phyloP scores from a whole-genome alignment of 805 yeast genomes.

The Candida andamanensis region DNA sequence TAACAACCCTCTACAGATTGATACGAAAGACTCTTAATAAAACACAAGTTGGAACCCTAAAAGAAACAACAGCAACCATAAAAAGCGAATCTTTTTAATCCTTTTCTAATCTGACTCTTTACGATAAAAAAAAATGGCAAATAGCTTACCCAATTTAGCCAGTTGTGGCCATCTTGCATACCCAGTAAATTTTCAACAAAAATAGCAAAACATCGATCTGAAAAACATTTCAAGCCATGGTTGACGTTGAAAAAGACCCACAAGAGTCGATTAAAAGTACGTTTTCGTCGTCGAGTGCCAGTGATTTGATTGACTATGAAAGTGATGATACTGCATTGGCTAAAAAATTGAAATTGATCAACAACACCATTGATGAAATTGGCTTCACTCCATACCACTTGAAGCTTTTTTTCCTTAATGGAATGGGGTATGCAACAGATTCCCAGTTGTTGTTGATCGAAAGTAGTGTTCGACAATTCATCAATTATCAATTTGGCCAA shows the following conservation, averaged over 20 bases:
- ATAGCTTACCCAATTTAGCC: neutral
- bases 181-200: too few relatives aligned
- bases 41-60: too few relatives aligned
- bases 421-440: slow-evolving; percentile 35
- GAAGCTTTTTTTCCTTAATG: slow-evolving; percentile 29
- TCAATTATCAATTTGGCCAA: slow-evolving; percentile 24
- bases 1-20: too few relatives aligned
- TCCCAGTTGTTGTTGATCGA: slow-evolving; percentile 23
- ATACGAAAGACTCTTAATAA: too few relatives aligned
- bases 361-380: slow-evolving; percentile 54
- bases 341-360: slow-evolving; percentile 41
- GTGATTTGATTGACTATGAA: slow-evolving; percentile 18
- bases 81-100: too few relatives aligned
- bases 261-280: slow-evolving; percentile 8
- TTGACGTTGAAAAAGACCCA: slow-evolving; percentile 8
- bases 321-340: slow-evolving; percentile 30
- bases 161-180: too few relatives aligned
- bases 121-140: too few relatives aligned
- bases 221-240: too few relatives aligned
- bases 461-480: slow-evolving; percentile 19
- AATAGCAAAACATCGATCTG: too few relatives aligned
- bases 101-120: too few relatives aligned
- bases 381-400: slow-evolving; percentile 38
- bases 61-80: too few relatives aligned
- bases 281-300: slow-evolving; percentile 7